phyloP scores from a whole-genome alignment of 306 rosid species.

The Begonia fuchsioides region DNA sequence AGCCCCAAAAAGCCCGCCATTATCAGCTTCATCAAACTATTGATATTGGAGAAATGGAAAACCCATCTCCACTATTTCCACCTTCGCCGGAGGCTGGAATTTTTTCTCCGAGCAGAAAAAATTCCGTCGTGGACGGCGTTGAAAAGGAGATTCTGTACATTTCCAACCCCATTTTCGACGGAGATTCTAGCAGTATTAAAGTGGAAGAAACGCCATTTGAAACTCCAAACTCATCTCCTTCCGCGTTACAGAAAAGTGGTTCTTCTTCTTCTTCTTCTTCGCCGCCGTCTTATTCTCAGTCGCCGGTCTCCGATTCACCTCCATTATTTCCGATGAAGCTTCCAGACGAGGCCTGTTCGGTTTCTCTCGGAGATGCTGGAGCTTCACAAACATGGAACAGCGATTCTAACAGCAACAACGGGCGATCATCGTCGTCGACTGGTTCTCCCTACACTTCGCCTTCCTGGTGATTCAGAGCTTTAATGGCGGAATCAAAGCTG shows the following conservation, averaged over 20 bases:
- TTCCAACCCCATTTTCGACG: slow-evolving; percentile 76
- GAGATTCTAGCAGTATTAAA: slow-evolving; percentile 21
- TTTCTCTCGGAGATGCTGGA: slow-evolving; percentile 55
- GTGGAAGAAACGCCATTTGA: slow-evolving; percentile 49
- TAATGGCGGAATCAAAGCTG: slow-evolving; percentile 1
- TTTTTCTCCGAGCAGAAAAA: no score
- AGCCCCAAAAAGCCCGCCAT: slow-evolving; percentile 20
- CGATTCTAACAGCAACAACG: slow-evolving; percentile 51
- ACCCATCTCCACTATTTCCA: neutral
- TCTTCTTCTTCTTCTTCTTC: slow-evolving; percentile 11
- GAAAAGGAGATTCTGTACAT: slow-evolving; percentile 58
- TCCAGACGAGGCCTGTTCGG: slow-evolving; percentile 52
- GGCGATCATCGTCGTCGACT: slow-evolving; percentile 56
- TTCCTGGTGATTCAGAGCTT: slow-evolving; percentile 46
- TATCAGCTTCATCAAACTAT: slow-evolving; percentile 28
- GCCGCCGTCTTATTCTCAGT: slow-evolving; percentile 18
- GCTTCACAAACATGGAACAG: slow-evolving; percentile 49
- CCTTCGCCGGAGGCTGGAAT: neutral
- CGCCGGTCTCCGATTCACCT: slow-evolving; percentile 34
- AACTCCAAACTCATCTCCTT: slow-evolving; percentile 80
- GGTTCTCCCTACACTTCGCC: slow-evolving; percentile 73
- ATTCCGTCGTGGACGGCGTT: neutral
- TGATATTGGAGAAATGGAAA: slow-evolving; percentile 17
- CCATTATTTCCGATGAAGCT: slow-evolving; percentile 78
- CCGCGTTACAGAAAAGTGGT: slow-evolving; percentile 20